Conservation (phyloP, 352 stramenopile species). For the Phytophthora kernoviae region DNA sequence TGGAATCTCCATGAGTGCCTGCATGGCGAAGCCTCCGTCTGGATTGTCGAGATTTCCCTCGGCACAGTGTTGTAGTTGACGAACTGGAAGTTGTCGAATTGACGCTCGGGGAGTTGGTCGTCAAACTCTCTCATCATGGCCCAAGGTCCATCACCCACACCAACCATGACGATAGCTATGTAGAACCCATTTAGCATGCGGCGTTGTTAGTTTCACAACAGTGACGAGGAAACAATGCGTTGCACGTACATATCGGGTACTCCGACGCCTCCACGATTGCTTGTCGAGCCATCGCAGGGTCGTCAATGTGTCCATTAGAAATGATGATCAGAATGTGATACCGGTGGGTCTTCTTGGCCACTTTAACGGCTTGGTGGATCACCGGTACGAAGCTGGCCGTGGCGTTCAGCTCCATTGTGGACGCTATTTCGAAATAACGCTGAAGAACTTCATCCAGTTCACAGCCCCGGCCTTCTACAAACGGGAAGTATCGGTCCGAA, state of each 20-base stretch:
- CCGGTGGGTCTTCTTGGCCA: conserved; percentile 38
- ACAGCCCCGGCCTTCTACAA: conserved; percentile 47
- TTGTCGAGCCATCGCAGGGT: conserved; percentile 49
- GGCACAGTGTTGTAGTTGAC: conserved; percentile 77
- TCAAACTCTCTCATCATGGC: conserved; percentile 82
- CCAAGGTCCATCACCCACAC: conserved; percentile 81
- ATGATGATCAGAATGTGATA: conserved; percentile 90
- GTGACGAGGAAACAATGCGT: not conserved
- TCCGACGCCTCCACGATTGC: conserved; percentile 77
- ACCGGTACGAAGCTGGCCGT: conserved; percentile 73
- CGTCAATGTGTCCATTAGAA: conserved; percentile 76
- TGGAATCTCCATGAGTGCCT: conserved; percentile 55
- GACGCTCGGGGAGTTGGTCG: conserved; percentile 61
- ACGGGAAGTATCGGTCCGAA: conserved; percentile 53
- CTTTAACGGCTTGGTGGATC: conserved; percentile 69
- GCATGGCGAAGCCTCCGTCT: conserved; percentile 47
- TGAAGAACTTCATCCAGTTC: conserved; percentile 60
- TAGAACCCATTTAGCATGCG: conserved; percentile 6
- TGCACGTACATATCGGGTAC: conserved; percentile 75
- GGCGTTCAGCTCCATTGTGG: conserved; percentile 61
- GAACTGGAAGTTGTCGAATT: conserved; percentile 88
- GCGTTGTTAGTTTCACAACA: conserved; percentile 2
- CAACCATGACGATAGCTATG: conserved; percentile 64
- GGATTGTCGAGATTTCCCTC: conserved; percentile 38
- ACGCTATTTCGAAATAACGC: conserved; percentile 68